Evolutionary conservation across 495 filamentous ascomycete species (phyloP), one percentile per base, ranked within the genome.

Genomic region (Aspergillus panamensis): DNA sequence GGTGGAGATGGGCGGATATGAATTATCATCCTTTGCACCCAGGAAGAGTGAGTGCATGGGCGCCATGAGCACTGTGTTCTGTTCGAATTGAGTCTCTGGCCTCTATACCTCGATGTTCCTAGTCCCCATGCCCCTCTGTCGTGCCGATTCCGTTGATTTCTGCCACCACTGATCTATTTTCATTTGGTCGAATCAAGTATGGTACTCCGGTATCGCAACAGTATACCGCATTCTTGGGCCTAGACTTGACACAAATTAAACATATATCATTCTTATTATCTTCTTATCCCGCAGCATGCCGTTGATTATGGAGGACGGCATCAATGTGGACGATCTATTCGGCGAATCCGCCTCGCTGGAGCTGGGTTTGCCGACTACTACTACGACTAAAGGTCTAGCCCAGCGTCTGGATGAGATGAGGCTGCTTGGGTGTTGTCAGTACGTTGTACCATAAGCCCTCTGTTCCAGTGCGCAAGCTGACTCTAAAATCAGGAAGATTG

Each of bases 321-420:
- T 89, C 57, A 84, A 87, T 58, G 77, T 85, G 56, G 85, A 89
- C 55, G 87, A 91, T 70, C 80, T 96, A 30, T 92, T 91, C 68
- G 88, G 87, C 21, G 90, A 92, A 71, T 74, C 80, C 45, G 78
- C 80, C 60, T 69, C 76, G 37, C 65, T 77, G 39, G 74, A 71
- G 51, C 54, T 77, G 67, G 78, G 77, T 43, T 72, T 93, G 59
- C 73, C 78, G 19, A 63, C 85, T n/a, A 62, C 84, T 25, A 73
- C 83, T 19, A 68, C 76, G 19, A 81, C 84, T 55, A 88, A 87
- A 72, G 84, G 84, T 43, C 79, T 96, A 12, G 78, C 80, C 32
- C 83, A 87, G 64, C 84, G 88, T 37, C 62, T 97, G 30, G 89
- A 92, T 66, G 90, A 96, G 60, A 80, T 96, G 66, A 85, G 90